phyloP scores from a whole-genome alignment of 257 asterid species.

The Solanum peruvianum region DNA sequence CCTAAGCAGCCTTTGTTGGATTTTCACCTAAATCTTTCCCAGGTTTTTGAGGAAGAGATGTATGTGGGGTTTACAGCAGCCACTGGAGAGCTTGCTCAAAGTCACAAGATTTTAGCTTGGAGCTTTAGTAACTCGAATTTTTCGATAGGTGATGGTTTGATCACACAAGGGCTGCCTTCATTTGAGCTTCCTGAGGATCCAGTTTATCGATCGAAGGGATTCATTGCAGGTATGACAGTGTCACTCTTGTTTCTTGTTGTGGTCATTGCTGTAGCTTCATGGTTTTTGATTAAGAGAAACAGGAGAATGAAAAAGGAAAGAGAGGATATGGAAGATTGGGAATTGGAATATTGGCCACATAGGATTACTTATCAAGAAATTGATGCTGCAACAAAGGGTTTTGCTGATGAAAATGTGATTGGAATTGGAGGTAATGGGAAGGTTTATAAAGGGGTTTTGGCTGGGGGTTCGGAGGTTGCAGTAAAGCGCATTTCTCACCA shows the following conservation, averaged over 20 bases:
- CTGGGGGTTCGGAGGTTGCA: slow-evolving; percentile 46
- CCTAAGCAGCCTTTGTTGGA: slow-evolving; percentile 45
- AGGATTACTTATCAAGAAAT: slow-evolving; percentile 53
- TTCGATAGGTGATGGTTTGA: slow-evolving; percentile 22
- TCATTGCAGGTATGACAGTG: slow-evolving; percentile 28
- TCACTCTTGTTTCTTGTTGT: slow-evolving; percentile 13
- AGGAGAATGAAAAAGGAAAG: slow-evolving; percentile 18
- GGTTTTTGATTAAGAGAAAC: slow-evolving; percentile 16
- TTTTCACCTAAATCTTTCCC: slow-evolving; percentile 30
- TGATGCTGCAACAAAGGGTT: slow-evolving; percentile 50
- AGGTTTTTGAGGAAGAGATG: slow-evolving; percentile 48
- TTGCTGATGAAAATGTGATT: slow-evolving; percentile 49
- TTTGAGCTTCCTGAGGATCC: slow-evolving; percentile 54
- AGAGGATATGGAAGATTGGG: slow-evolving; percentile 79
- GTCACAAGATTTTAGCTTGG: slow-evolving; percentile 63
- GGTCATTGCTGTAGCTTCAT: not conserved
- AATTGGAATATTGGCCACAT: slow-evolving; percentile 79
- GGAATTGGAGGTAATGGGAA: slow-evolving; percentile 69
- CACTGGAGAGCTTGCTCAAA: slow-evolving; percentile 42
- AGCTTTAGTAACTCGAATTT: slow-evolving; percentile 58
- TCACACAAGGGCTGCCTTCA: slow-evolving; percentile 40
- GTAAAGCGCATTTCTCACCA: slow-evolving; percentile 56
- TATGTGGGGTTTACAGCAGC: slow-evolving; percentile 73
- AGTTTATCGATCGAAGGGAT: slow-evolving; percentile 16
- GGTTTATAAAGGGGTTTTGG: slow-evolving; percentile 44